Evolutionary conservation across 805 yeast genomes (phyloP).

Genomic region (Tetrapisispora namnaoensis): DNA sequence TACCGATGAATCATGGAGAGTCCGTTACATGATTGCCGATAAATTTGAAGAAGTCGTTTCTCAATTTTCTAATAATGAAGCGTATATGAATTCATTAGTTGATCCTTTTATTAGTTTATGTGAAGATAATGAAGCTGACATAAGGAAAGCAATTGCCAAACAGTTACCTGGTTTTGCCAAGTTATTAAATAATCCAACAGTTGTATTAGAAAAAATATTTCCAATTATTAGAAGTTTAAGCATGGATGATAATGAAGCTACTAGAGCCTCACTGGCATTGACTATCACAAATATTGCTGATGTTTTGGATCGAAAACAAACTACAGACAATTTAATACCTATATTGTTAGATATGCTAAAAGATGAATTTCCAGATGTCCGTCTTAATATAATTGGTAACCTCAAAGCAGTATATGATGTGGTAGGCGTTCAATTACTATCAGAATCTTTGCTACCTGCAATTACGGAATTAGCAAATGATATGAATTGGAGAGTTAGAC

Average conservation of each 20-base stretch:
- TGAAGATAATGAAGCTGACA: constrained; percentile 94
- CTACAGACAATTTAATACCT: constrained; percentile 76
- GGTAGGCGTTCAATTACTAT: constrained; percentile 80
- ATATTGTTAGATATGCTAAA: constrained; percentile 86
- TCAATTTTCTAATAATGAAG: constrained; percentile 50
- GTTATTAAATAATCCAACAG: constrained; percentile 37
- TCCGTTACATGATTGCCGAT: constrained; percentile 97
- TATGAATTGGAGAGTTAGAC: constrained; percentile 93
- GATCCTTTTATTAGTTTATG: constrained; percentile 64
- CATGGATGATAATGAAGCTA: constrained; percentile 86
- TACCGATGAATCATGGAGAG: constrained; percentile 94
- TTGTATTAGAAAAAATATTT: constrained; percentile 54
- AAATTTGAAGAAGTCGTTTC: constrained; percentile 66
- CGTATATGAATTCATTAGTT: constrained; percentile 40
- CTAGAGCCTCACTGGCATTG: constrained; percentile 85
- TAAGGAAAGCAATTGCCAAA: constrained; percentile 87
- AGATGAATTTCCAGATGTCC: constrained; percentile 94
- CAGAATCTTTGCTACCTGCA: constrained; percentile 87
- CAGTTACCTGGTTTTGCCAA: constrained; percentile 73
- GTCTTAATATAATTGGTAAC: constrained; percentile 87
- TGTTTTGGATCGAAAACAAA: constrained; percentile 70
- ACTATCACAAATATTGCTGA: constrained; percentile 84
- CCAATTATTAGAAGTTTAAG: constrained; percentile 80
- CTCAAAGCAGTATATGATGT: constrained; percentile 87
- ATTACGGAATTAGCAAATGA: constrained; percentile 94